A percentile compares a stretch with the other conserved stretches of the same genome.
Conservation (phyloP, 2,329 filamentous ascomycete species). For the Paecilomyces niveus region DNA sequence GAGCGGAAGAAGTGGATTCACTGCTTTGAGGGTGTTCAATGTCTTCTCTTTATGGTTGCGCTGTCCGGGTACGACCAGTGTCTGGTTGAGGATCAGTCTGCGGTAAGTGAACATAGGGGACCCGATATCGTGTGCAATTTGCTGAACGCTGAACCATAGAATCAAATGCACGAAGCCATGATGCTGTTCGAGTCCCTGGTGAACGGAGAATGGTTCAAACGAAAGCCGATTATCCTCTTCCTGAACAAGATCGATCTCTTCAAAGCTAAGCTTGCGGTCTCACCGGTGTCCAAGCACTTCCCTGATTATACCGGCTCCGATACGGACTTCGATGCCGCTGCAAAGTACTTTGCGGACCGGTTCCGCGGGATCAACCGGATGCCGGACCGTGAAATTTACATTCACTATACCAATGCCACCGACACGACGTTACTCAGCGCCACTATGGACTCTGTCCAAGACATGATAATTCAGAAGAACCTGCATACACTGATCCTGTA, state of each 20-base stretch:
- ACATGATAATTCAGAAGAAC: slow-evolving; percentile 82
- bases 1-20: slow-evolving; percentile 98
- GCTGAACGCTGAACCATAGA: slow-evolving; percentile 42
- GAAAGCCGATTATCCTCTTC: slow-evolving; percentile 75
- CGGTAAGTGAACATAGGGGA: slow-evolving; percentile 54
- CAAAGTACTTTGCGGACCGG: slow-evolving; percentile 75
- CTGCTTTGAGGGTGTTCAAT: slow-evolving; percentile 91
- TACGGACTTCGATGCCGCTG: slow-evolving; percentile 65
- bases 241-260: slow-evolving; percentile 86
- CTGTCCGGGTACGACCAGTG: slow-evolving; percentile 97
- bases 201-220: slow-evolving; percentile 80
- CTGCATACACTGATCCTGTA: slow-evolving; percentile 70
- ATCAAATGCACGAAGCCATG: slow-evolving; percentile 85
- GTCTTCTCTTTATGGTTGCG: slow-evolving; percentile 84
- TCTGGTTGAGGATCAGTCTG: slow-evolving; percentile 91
- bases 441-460: slow-evolving; percentile 78
- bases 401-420: slow-evolving; percentile 54
- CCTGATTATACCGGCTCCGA: slow-evolving; percentile 69
- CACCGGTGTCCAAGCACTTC: slow-evolving; percentile 68
- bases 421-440: slow-evolving; percentile 73
- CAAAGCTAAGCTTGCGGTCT: slow-evolving; percentile 64
- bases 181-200: slow-evolving; percentile 83
- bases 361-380: slow-evolving; percentile 68
- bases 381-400: slow-evolving; percentile 50
- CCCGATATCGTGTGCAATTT: neutral